Base-by-base conservation (phyloP, 129 eudicot genomes). In the Arctium minus region DNA sequence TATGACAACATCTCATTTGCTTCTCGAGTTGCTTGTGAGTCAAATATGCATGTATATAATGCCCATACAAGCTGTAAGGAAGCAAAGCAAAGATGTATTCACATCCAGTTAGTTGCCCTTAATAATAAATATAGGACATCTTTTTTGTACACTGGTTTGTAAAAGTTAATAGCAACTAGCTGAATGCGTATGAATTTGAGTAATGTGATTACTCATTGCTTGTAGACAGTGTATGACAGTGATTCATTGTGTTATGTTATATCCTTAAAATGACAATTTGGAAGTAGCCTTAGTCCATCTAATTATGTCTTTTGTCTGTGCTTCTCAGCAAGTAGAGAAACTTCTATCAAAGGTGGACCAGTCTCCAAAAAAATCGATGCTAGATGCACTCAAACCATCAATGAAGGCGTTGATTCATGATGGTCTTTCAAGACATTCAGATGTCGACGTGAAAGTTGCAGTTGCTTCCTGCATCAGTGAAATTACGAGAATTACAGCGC, bases 381-480 rank as follows among this genome's bases (percentile, higher is more conserved):
- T 86, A 82, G 74, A 80, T 82, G 98, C 97, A 29, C 92, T 92
- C 79, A 83, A 89, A 80, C 94, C 97, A 60, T 85, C 91, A 18
- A 89, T 82, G 89, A 92, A 75, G 50, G 96, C 98, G 17, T 80
- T 96, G 89, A 85, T 93, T 33, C 60, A 85, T 1, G 92, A 93
- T 35, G 84, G 80, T 35, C 92, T 92, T 10, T 22, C 86, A 22
- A 86, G 86, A 88, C 99, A 96, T 87, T 82, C 94, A 12, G 94
- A 96, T 70, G 82, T 29, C 8, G 97, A 93, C 75, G 98, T 93
- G 38, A 90, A 88, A 80, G 99, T 92, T 80, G 90, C 92, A 6
- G 94, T 93, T 69, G 98, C 99, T 32, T 82, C 97, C 9, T 96
- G 99, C 92, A 93, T 96, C 74, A 93, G 97, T 79, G 98, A 96